Evolutionary conservation across 2,329 filamentous ascomycete species (phyloP).

Genomic region (Colletotrichum sp.): DNA sequence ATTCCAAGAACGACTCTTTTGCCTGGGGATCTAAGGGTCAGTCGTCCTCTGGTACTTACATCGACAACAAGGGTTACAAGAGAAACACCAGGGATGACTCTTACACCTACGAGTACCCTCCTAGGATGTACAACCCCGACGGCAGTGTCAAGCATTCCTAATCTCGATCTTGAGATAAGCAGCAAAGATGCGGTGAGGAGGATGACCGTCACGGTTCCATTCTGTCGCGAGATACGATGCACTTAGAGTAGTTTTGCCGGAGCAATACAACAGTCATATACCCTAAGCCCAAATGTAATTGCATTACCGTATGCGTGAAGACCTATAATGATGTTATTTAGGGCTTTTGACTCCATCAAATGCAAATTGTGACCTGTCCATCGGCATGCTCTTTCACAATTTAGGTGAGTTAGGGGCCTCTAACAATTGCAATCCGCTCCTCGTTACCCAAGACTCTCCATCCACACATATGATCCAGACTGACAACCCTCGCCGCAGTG

Average conservation of each 20-base stretch:
- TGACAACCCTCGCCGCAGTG: not conserved
- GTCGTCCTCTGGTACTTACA: not conserved
- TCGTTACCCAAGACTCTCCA: not conserved
- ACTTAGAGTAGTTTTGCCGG: not conserved
- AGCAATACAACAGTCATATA: not conserved
- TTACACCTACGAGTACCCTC: not conserved
- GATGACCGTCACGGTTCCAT: not conserved
- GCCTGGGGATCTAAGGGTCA: not conserved
- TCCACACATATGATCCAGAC: not conserved
- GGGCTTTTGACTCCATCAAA: not conserved
- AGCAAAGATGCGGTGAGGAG: not conserved
- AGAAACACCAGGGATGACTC: not conserved
- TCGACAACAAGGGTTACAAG: not conserved
- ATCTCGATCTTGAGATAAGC: not conserved
- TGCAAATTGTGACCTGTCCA: not conserved
- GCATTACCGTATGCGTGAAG: not conserved
- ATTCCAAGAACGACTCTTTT: not conserved
- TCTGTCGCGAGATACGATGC: not conserved
- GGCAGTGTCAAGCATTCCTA: not conserved
- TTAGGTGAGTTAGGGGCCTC: rapidly evolving
- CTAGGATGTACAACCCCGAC: not conserved
- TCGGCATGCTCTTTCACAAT: rapidly evolving
- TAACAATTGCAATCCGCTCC: not conserved
- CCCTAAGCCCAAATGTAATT: not conserved
- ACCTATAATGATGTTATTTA: not conserved